Base-by-base conservation (phyloP, 805 yeast species). In the Teunomyces pallodes region DNA sequence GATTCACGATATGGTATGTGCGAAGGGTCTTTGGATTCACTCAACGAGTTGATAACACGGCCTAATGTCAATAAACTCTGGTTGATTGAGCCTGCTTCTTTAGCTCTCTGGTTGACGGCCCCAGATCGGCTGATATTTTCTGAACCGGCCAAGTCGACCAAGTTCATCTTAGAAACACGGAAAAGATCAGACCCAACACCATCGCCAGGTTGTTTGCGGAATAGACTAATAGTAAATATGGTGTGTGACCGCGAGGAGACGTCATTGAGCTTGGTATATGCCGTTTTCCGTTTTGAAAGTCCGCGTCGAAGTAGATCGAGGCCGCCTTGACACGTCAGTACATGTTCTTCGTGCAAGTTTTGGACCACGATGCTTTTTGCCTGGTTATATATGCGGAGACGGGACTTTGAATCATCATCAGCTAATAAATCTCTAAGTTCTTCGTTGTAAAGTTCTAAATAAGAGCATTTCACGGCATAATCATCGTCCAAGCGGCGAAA, bases 141-240 rank as follows among this genome's bases (percentile, higher is more conserved):
- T 4, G 96, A 87, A 0, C 99, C 98, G 0, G 98, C 99, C 54
- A 92, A 74, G 69, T 92, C 98, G 5, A 92, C 98, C 17, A 90
- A 70, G 60, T 90, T 89, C 62, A 89, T 76, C 59, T 88, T 89
- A 5, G 90, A 84, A 2, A 79, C 75, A 2, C 71, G 59, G 54
- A 47, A 64, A 36, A 45, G 54, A 3, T 48, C 51, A n/a, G 43
- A 48, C 13, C 39, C 53, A 52, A 39, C 24, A 10, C 38, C 43
- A 9, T 17, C 38, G 38, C 42, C 12, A 12, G 77, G 70, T 43
- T 74, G 74, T 48, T 75, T 76, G 16, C 54, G 80, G 58, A 77
- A 79, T 29, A 87, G 64, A 40, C 76, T 77, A 27, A 87, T 75
- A 2, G 90, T 81, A 64, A 87, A 86, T 4, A 87, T 83, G 0